These are phyloP conservation scores for Vitis rupestris DNA, from an alignment of 164 flowering plant genomes.

Conservation along the genomic window DNA sequence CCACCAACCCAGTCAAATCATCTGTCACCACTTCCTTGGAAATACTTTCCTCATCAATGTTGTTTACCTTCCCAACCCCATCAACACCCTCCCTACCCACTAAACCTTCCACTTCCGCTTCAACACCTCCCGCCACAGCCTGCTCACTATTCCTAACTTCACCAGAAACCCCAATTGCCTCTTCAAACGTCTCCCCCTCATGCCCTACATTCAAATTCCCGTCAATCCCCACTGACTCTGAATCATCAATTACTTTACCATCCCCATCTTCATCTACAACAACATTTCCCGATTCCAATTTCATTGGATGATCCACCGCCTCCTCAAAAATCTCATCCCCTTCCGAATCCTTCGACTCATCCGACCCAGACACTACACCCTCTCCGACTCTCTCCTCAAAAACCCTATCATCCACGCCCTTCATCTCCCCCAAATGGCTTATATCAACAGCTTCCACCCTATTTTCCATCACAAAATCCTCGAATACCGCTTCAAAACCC, in stretches of 20 bases:
- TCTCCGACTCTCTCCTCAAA: slow-evolving; percentile 25
- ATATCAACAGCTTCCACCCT: slow-evolving; percentile 32
- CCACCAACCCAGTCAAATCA: slow-evolving; percentile 19
- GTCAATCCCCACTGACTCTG: slow-evolving; percentile 9
- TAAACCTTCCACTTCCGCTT: slow-evolving; percentile 15
- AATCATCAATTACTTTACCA: slow-evolving; percentile 8
- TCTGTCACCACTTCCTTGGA: not conserved
- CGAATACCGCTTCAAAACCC: slow-evolving; percentile 25
- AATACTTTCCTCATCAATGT: slow-evolving; percentile 25
- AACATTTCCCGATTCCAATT: slow-evolving; percentile 11
- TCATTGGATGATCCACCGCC: slow-evolving; percentile 27
- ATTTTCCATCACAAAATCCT: slow-evolving; percentile 42
- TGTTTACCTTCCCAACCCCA: slow-evolving; percentile 6
- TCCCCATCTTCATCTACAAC: slow-evolving; percentile 16
- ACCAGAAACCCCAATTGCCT: slow-evolving; percentile 31
- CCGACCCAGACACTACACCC: slow-evolving; percentile 17
- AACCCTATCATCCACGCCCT: slow-evolving; percentile 24
- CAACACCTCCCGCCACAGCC: slow-evolving; percentile 7
- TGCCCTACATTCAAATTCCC: slow-evolving; percentile 18
- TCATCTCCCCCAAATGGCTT: slow-evolving; percentile 21
- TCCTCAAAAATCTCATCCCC: slow-evolving; percentile 59
- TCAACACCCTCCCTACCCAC: slow-evolving; percentile 11
- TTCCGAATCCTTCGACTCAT: slow-evolving; percentile 34
- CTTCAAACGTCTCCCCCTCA: slow-evolving; percentile 44
- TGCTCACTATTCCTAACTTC: slow-evolving; percentile 13